phyloP scores from a whole-genome alignment of 805 yeast genomes.

The Yarrowia alimentaria region DNA sequence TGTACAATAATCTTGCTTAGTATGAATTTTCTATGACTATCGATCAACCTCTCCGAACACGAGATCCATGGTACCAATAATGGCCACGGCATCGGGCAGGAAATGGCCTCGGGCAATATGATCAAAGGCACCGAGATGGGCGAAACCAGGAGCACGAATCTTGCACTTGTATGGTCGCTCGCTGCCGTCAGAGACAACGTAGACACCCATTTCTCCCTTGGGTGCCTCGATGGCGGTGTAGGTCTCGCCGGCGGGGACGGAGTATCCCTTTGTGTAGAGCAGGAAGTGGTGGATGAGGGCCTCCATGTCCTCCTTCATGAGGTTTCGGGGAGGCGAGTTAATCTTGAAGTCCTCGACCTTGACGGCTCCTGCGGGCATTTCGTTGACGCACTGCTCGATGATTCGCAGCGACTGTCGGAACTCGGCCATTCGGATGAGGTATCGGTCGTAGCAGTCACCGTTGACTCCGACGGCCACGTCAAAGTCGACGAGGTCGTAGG shows the following conservation, averaged over 20 bases:
- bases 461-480: constrained; percentile 82
- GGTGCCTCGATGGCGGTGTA: constrained; percentile 92
- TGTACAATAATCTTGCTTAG: constrained; percentile 17
- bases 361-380: constrained; percentile 89
- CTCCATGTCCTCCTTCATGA: constrained; percentile 93
- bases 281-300: constrained; percentile 86
- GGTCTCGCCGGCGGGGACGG: constrained; percentile 88
- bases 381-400: constrained; percentile 84
- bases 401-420: constrained; percentile 88
- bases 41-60: constrained; percentile 95
- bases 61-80: constrained; percentile 92
- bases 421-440: constrained; percentile 84
- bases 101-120: constrained; percentile 82
- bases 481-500: constrained; percentile 80
- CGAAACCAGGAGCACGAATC: constrained; percentile 93
- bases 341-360: constrained; percentile 88
- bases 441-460: constrained; percentile 91
- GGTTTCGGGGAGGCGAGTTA: constrained; percentile 73
- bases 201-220: constrained; percentile 93
- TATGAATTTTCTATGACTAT: constrained; percentile 40
- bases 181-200: constrained; percentile 81
- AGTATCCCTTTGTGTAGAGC: constrained; percentile 81
- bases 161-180: constrained; percentile 91
- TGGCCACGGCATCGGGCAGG: constrained; percentile 89
- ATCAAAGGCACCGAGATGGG: constrained; percentile 86